Evolutionary conservation across 208 protist species (phyloP), one percentile per base, ranked within the genome.

Genomic region (Trypanosoma conorhini): DNA sequence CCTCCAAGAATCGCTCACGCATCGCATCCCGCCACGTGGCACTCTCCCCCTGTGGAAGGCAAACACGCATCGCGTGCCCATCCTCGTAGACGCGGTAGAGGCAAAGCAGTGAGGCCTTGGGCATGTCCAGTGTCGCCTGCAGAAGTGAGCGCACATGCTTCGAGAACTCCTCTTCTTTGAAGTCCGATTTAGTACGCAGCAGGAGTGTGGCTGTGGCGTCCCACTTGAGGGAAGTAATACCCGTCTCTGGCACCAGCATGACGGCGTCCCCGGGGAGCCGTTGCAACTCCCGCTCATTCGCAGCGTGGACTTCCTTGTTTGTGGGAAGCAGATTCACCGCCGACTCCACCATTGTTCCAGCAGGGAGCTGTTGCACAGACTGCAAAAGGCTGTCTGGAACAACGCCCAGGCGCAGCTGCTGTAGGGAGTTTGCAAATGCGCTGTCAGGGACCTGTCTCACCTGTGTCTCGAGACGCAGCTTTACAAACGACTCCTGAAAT

Each of bases 61-160:
- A 85, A 66, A 95, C 82, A n/a, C 89, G 86, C 85, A 95, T 89
- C 26, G 85, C 89, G 42, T 95, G 87, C 44, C 87, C 89, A 74
- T 95, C 89, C 52, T 95, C 89, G 74, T 93, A 95, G 22, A 95
- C 67, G 28, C 81, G 79, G 79, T 95, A 95, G 22, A 93, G 72
- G 7, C 77, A 91, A 24, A 95, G 77, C 54, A 95, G 76, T 28
- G 89, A 92, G 68, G 86, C 77, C 35, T 79, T 83, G 2, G 89
- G 89, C 1, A 95, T 65, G 62, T 95, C 89, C 8, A 95, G 72
- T 0, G 85, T 92, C 33, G 89, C 84, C 79, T 91, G 89, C 44
- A 95, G 77, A 19, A 95, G 75, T 1, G 85, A 81, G 38, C 89
- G 85, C 8, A 92, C 78, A 72, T 95, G 85, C 50, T 86, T 79